Percentiles rank a stretch among this genome's conserved stretches.
Evolutionary conservation across 2,329 filamentous ascomycete species (phyloP).

Genomic region (Didymella lethalis): DNA sequence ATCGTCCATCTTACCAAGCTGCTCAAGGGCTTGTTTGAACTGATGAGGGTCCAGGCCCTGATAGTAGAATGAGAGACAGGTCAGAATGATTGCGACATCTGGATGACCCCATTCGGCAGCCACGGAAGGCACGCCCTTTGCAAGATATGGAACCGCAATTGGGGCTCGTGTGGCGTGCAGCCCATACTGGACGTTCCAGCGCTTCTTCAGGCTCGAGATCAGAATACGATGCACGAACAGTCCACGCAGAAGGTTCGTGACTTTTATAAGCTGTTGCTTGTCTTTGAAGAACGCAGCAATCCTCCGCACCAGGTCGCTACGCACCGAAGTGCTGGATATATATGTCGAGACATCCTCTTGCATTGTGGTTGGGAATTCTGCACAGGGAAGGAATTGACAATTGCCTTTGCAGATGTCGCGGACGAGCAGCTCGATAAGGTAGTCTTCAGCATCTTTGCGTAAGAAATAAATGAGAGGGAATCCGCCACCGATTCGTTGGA

Average conservation of each 20-base stretch:
- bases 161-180: conserved; percentile 59
- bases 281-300: conserved; percentile 46
- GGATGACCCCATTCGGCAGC: conserved; percentile 74
- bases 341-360: conserved; percentile 43
- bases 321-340: conserved; percentile 41
- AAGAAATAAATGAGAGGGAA: conserved; percentile 69
- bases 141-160: conserved; percentile 69
- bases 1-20: conserved; percentile 64
- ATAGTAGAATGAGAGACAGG: conserved; percentile 68
- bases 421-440: conserved; percentile 41
- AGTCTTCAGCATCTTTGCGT: conserved; percentile 47
- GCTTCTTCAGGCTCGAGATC: conserved; percentile 65
- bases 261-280: conserved; percentile 53
- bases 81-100: conserved; percentile 58
- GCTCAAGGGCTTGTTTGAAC: conserved; percentile 60
- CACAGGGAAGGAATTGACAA: conserved; percentile 36
- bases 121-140: conserved; percentile 69
- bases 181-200: conserved; percentile 71
- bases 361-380: conserved; percentile 33
- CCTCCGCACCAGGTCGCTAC: conserved; percentile 19
- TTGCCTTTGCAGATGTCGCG: conserved; percentile 44
- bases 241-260: conserved; percentile 67
- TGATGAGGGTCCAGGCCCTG: conserved; percentile 61
- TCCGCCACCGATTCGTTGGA: conserved; percentile 40
- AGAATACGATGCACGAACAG: conserved; percentile 68